phyloP scores from a whole-genome alignment of 495 filamentous ascomycete genomes.

The Oleoguttula mirabilis region DNA sequence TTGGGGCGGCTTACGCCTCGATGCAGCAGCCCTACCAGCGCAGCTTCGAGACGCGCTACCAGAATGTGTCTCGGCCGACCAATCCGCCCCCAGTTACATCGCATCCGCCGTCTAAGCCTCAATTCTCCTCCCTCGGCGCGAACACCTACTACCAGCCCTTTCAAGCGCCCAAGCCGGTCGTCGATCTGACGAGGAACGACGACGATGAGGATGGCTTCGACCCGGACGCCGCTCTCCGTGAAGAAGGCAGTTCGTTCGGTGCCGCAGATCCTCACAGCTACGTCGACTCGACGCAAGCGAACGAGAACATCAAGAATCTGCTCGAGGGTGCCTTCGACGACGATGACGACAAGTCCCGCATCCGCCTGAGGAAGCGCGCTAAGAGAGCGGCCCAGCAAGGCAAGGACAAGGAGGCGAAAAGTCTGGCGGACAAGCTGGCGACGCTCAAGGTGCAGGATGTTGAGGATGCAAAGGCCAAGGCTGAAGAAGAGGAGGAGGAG shows the following conservation, averaged over 20 bases:
- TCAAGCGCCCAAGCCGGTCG: slow-evolving; percentile 6
- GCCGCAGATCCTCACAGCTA: slow-evolving; percentile 50
- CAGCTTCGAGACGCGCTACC: neutral
- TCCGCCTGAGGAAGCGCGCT: slow-evolving; percentile 41
- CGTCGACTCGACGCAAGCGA: slow-evolving; percentile 64
- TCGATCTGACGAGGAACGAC: slow-evolving; percentile 20
- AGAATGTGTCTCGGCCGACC: slow-evolving; percentile 22
- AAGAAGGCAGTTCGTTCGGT: slow-evolving; percentile 26
- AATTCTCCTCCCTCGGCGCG: slow-evolving; percentile 24
- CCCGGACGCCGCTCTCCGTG: slow-evolving; percentile 29
- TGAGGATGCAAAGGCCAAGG: slow-evolving; percentile 30
- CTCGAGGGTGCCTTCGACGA: slow-evolving; percentile 81
- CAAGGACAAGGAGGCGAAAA: slow-evolving; percentile 36
- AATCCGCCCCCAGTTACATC: slow-evolving; percentile 17
- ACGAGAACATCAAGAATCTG: slow-evolving; percentile 74
- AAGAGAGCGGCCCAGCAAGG: slow-evolving; percentile 33
- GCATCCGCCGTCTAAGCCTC: slow-evolving; percentile 19
- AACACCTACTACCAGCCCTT: slow-evolving; percentile 23
- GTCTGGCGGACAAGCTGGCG: slow-evolving; percentile 48
- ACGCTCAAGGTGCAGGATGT: slow-evolving; percentile 40
- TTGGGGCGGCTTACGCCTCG: neutral
- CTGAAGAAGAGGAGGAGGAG: slow-evolving; percentile 34
- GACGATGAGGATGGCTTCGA: slow-evolving; percentile 28
- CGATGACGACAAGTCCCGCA: slow-evolving; percentile 51
- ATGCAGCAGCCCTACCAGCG: neutral